Evolutionary conservation across 768 basidiomycete genomes (phyloP).

Genomic region (Macrocybe gigantea): DNA sequence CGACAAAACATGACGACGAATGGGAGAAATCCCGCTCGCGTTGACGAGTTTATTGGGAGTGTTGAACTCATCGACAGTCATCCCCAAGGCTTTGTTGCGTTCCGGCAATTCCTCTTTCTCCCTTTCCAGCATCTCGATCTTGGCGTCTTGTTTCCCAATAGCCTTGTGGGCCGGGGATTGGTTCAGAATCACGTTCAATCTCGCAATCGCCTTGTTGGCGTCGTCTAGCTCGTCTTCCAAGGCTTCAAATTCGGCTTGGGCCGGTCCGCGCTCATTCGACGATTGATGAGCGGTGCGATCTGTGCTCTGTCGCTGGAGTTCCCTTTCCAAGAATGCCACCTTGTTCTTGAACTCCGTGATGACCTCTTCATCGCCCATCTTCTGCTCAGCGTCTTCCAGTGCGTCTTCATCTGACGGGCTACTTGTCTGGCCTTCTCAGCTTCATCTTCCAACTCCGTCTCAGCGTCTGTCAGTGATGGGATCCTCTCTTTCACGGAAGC

Average conservation of each 20-base stretch:
- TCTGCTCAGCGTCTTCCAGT: slow-evolving; percentile 65
- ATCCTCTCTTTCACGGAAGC: slow-evolving; percentile 38
- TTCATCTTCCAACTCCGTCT: slow-evolving; percentile 47
- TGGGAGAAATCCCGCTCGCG: slow-evolving; percentile 63
- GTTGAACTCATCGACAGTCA: slow-evolving; percentile 41
- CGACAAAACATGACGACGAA: slow-evolving; percentile 65
- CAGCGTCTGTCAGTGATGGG: slow-evolving; percentile 34
- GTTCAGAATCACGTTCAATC: slow-evolving; percentile 56
- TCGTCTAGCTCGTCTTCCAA: slow-evolving; percentile 75
- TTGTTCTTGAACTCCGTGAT: slow-evolving; percentile 45
- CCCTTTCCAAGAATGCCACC: slow-evolving; percentile 52
- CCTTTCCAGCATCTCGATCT: slow-evolving; percentile 69
- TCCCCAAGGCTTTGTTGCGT: slow-evolving; percentile 54
- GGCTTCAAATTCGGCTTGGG: slow-evolving; percentile 52
- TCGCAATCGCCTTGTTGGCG: slow-evolving; percentile 71
- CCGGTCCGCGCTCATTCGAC: slow-evolving; percentile 26
- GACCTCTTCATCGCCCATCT: slow-evolving; percentile 59
- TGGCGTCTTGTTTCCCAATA: slow-evolving; percentile 68
- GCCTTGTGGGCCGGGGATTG: slow-evolving; percentile 78
- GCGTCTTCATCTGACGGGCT: slow-evolving; percentile 65
- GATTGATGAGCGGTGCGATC: too few species aligned
- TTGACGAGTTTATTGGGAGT: slow-evolving; percentile 57
- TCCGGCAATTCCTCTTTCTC: slow-evolving; percentile 75
- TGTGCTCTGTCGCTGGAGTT: slow-evolving; percentile 42
- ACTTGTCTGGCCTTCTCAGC: slow-evolving; percentile 47